A percentile compares a stretch with the other conserved stretches of the same genome.
Evolutionary conservation across 306 rosid species (phyloP).

Genomic region (Sophora flavescens): DNA sequence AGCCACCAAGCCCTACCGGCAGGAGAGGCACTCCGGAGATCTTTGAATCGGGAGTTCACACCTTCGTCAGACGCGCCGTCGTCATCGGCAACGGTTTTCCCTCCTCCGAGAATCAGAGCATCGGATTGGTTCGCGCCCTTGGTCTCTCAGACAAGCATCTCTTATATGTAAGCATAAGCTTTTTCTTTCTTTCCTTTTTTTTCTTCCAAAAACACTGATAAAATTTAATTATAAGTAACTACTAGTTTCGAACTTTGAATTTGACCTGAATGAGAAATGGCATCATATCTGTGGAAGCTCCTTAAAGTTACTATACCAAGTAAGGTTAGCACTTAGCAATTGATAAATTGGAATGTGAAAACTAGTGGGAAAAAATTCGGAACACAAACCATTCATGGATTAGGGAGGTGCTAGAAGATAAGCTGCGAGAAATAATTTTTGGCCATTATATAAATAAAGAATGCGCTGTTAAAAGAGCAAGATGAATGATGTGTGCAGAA

Average conservation of each 20-base stretch:
- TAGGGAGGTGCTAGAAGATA: constrained; percentile 13
- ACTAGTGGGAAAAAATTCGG: too few species aligned
- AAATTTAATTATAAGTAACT: too few species aligned
- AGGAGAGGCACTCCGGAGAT: constrained; percentile 68
- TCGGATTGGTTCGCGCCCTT: constrained; percentile 91
- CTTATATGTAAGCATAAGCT: constrained; percentile 55
- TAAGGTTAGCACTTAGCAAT: not conserved
- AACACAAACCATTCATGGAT: not conserved
- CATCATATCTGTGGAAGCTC: too few species aligned
- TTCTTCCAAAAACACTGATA: too few species aligned
- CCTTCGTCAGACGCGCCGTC: constrained; percentile 81
- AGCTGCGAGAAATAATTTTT: not conserved
- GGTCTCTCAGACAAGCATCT: constrained; percentile 80
- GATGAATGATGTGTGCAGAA: not conserved
- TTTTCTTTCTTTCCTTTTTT: too few species aligned
- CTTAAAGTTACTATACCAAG: too few species aligned
- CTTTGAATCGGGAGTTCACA: constrained; percentile 85
- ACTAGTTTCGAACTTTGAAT: not conserved
- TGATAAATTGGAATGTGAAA: constrained; percentile 18
- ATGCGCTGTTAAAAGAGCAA: not conserved
- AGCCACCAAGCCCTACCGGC: constrained; percentile 80
- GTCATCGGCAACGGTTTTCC: constrained; percentile 83
- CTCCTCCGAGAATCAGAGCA: constrained; percentile 82
- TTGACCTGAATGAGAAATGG: too few species aligned
- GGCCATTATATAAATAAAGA: constrained; percentile 16